Base-by-base conservation (phyloP, 805 yeast species). In the Monosporozyma aerobia region DNA sequence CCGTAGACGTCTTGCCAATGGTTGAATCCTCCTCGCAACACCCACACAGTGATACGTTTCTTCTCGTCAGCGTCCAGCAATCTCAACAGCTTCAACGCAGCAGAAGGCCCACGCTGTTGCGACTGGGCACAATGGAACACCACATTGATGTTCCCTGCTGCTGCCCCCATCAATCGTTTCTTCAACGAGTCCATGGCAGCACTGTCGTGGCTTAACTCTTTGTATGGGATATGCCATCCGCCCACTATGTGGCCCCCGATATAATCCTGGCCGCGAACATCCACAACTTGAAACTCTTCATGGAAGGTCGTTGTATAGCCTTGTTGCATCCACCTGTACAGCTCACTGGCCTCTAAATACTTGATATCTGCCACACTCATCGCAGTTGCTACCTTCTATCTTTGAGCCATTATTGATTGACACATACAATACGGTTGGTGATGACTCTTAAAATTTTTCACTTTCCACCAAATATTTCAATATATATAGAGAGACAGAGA, bases 111-210 rank as follows among this genome's bases (percentile, higher is more conserved):
- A 50, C 99, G 73, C 54, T 85, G 95, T 68, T 94, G 98, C 3
- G 95, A 84, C 32, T 87, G 74, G 30, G 90, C 90, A 68, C 99
- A 92, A 66, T 94, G 97, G 70, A 92, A 94, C 0, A 94, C 85
- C 11, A 65, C 64, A 39, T 62, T 57, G 46, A 6, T 68, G 52
- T 48, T 6, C 59, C 53, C n/a, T 62, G 65, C 10, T 62, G 65
- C 10, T 68, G 63, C 41, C 77, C 72, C 6, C 70, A 72, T 2
- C 73, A 73, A n/a, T 16, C 25, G 30, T 9, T 39, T 22, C 29
- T 40, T 29, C 47, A 52, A 27, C 2, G n/a, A 6, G 14, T 35
- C 27, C 30, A 75, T 60, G 22, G 68, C 69, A 84, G 51, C 85
- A 78, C 61, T 85, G 89, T 33, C 95, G 82, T 74, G 67, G 44